Evolutionary conservation across 2,329 filamentous ascomycete genomes (phyloP), one percentile per base, ranked within the genome.

Genomic region (Cadophora luteo-olivacea): DNA sequence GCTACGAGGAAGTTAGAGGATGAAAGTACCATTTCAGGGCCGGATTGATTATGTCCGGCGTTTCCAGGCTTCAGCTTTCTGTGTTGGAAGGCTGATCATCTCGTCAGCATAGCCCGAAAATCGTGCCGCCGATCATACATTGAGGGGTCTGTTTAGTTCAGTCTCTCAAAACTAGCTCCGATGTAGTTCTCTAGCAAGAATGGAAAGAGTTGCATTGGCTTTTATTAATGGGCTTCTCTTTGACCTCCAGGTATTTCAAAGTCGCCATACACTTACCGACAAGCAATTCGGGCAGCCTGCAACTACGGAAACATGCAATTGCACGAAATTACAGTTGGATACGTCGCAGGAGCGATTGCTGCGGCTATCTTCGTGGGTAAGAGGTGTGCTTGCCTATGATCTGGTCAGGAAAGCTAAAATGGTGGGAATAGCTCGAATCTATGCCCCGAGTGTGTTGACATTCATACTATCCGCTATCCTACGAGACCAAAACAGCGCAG

Each of bases 281-380:
- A 9, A 19, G 19, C 2, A n/a, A 4, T 22, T 49, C 6, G 45
- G 19, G 45, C 7, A 19, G 19, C 7, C 19, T 22, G 1, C 19
- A 5, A 22, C 45, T 2, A 22, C n/a, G n/a, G 4, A 22, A 49
- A 22, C 19, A 49, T 49, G 45, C 45, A n/a, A 8, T 45, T 72
- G 70, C 41, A 67, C n/a, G 29, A 71, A 41, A 24, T 74, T n/a
- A 80, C 79, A 2, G 74, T 82, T 38, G 80, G 78, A 57, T 73
- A 81, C 65, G 79, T 81, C 19, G 80, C 81, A 48, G 81, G 80
- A 64, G 75, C 81, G 49, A 81, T 82, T 60, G 80, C 80, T 25
- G 78, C 79, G 2, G 78, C 71, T 14, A 74, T 81, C 38, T 78
- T 78, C 65, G 48, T 80, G 19, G 70, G 78, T 78, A 73, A 29